phyloP scores from a whole-genome alignment of 1,139 yeast species.

The Hansenula sp. region DNA sequence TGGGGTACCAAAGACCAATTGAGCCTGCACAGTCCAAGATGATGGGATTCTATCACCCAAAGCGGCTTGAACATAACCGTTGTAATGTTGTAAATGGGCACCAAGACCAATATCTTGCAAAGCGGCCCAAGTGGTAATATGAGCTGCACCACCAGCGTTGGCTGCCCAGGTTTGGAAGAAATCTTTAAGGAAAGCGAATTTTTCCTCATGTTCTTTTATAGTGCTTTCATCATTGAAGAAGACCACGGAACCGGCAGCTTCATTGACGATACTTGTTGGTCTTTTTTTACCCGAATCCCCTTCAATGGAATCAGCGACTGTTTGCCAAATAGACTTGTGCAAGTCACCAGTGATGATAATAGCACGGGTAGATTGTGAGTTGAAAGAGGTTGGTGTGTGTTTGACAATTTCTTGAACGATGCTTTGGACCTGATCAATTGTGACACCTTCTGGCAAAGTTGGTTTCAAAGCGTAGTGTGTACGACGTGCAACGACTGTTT shows the following conservation, averaged over 20 bases:
- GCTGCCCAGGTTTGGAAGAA: slow-evolving; percentile 41
- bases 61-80: slow-evolving; percentile 35
- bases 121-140: slow-evolving; percentile 41
- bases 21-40: slow-evolving; percentile 39
- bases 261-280: slow-evolving; percentile 36
- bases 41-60: slow-evolving; percentile 35
- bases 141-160: slow-evolving; percentile 43
- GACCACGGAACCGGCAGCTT: slow-evolving; percentile 42
- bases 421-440: slow-evolving; percentile 29
- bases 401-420: slow-evolving; percentile 33
- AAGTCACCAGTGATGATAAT: slow-evolving; percentile 35
- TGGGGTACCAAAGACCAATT: slow-evolving; percentile 42
- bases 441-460: slow-evolving; percentile 33
- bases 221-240: slow-evolving; percentile 39
- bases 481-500: slow-evolving; percentile 32
- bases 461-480: slow-evolving; percentile 35
- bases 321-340: slow-evolving; percentile 39
- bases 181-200: slow-evolving; percentile 36
- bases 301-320: slow-evolving; percentile 31
- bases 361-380: slow-evolving; percentile 43
- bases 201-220: slow-evolving; percentile 33
- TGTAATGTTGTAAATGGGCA: slow-evolving; percentile 46
- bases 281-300: slow-evolving; percentile 32
- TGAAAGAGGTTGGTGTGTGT: slow-evolving; percentile 43
- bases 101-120: slow-evolving; percentile 39